Percentiles rank a stretch among this genome's conserved stretches.
These are phyloP conservation scores for Kwoniella europaea DNA, from an alignment of 768 basidiomycete species.

Conservation along the genomic window DNA sequence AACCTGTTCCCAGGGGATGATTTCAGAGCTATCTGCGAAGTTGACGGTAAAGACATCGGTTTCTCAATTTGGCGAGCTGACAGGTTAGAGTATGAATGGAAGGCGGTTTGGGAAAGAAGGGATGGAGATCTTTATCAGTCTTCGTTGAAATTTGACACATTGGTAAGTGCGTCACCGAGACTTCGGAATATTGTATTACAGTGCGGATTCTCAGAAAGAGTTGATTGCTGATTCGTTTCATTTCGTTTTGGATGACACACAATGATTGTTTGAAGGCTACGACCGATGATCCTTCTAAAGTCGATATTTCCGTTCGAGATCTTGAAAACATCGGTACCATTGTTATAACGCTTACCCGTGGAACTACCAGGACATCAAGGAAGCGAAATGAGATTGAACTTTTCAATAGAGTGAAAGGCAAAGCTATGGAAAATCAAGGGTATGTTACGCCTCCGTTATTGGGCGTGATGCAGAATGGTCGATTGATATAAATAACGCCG, in stretches of 20 bases:
- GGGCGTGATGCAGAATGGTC: no score
- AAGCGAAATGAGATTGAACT: neutral
- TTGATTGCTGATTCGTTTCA: neutral
- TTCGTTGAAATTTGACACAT: neutral
- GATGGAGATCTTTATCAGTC: neutral
- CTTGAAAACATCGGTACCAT: neutral
- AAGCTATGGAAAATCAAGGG: slow-evolving; percentile 1
- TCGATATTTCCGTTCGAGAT: neutral
- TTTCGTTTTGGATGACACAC: neutral
- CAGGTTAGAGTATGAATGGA: neutral
- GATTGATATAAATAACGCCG: no score
- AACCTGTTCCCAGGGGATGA: neutral
- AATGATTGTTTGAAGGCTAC: neutral
- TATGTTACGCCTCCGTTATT: neutral
- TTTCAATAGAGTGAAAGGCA: neutral
- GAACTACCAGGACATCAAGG: neutral
- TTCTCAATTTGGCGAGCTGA: neutral
- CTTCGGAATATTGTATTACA: neutral
- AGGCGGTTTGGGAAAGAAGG: neutral
- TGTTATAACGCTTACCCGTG: neutral
- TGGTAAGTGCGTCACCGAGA: neutral
- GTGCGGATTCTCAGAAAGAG: neutral
- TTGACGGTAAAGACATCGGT: neutral
- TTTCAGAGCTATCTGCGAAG: neutral
- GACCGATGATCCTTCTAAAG: neutral